Conservation (phyloP, 257 asterid species). For the Rhazya stricta region DNA sequence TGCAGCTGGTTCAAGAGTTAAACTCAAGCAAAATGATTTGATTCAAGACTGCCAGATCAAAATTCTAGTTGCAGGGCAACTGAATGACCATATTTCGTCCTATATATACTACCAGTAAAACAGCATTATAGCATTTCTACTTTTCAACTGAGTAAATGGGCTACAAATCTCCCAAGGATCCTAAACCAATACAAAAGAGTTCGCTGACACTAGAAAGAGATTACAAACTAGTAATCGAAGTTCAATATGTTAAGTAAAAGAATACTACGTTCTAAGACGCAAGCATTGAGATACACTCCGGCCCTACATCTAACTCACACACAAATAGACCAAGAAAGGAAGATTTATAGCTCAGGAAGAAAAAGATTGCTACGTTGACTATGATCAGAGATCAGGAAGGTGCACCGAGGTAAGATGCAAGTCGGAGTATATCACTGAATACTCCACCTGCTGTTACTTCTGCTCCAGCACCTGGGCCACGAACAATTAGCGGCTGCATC, state of each 20-base stretch:
- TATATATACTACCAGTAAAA: not conserved
- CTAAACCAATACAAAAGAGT: not conserved
- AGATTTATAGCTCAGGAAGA: not conserved
- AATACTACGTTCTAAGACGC: not conserved
- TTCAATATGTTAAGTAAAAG: not conserved
- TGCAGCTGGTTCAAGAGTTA: not conserved
- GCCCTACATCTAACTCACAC: not conserved
- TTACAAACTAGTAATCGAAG: not conserved
- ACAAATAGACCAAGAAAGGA: not conserved
- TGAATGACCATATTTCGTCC: too few relatives aligned
- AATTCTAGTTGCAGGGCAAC: not conserved
- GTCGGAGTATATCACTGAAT: slow-evolving; percentile 88
- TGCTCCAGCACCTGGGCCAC: slow-evolving; percentile 99
- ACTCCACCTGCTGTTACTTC: slow-evolving; percentile 98
- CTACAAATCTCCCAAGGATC: not conserved
- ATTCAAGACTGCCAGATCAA: not conserved
- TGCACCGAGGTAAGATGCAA: slow-evolving; percentile 94
- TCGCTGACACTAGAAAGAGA: not conserved
- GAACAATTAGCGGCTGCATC: slow-evolving; percentile 81
- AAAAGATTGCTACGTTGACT: not conserved
- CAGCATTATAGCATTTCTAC: not conserved
- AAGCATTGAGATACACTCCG: not conserved
- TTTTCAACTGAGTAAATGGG: not conserved
- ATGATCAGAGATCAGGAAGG: slow-evolving; percentile 50
- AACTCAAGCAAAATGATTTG: not conserved